Evolutionary conservation across 2,329 filamentous ascomycete genomes (phyloP), one percentile per base, ranked within the genome.

Genomic region (Microsporum canis): DNA sequence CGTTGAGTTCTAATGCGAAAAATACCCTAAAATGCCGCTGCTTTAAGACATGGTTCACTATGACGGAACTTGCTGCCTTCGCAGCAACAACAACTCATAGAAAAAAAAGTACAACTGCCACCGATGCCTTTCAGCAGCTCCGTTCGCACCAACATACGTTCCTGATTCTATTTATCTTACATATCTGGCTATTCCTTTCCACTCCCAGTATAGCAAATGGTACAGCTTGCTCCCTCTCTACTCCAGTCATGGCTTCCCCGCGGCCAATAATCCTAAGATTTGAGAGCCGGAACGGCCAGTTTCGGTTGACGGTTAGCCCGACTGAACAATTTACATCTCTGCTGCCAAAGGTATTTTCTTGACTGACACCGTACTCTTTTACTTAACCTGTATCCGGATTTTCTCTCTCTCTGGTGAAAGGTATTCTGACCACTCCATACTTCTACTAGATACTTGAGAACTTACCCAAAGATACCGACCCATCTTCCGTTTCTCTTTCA

Each of bases 241-340:
- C 58, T 38, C 34, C 51, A 64, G 65, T 55, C 41, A 77, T 76
- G 75, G 67, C 73, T 47, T 65, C 70, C 29, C 67, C 74, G 56
- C 67, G 71, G 71, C 77, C 71, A 65, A 96, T 96, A 85, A 81
- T 96, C 70, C 80, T 96, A 61, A 85, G 91, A 74, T 88, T 96
- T 68, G 87, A 91, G 69, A 91, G 91, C 72, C 90, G 89, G 65
- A 91, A 96, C 78, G 94, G 94, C 78, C 94, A 94, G 80, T 87
- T 91, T 75, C 88, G 94, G 68, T 80, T 97, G 69, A 88, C 81
- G 58, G 83, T 95, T 67, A 86, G 91, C 68, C 83, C 86, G 58
- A 80, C 82, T 47, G 85, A 88, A 65, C 85, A 86, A 0, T 96
- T 97, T 72, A 71, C 79, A 23, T 77, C 81, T 6, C 75, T 86